A percentile compares a stretch with the other conserved stretches of the same genome.
phyloP scores from a whole-genome alignment of 192 early-diverging fungal genomes.

The Pilobolus umbonatus region DNA sequence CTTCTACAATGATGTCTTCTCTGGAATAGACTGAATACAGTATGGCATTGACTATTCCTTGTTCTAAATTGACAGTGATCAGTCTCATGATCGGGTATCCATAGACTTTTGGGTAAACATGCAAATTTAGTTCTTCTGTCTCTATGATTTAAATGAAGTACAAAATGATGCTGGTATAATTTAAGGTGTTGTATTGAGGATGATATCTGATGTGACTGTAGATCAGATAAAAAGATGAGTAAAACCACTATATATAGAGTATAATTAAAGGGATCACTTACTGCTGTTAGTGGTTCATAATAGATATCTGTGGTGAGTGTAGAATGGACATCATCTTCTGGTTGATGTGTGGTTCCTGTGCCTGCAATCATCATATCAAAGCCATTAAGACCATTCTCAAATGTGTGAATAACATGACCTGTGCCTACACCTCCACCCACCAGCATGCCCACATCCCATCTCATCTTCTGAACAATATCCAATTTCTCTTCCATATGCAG shows the following conservation, averaged over 20 bases:
- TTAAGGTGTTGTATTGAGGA: constrained; percentile 1
- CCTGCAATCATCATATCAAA: constrained; percentile 23
- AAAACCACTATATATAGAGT: neutral
- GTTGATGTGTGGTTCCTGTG: constrained; percentile 8
- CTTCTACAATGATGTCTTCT: constrained; percentile 33
- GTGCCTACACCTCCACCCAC: constrained; percentile 29
- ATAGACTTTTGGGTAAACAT: constrained; percentile 7
- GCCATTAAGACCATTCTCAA: constrained; percentile 2
- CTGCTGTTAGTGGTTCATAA: neutral
- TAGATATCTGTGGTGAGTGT: neutral
- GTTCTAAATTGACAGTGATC: constrained; percentile 25
- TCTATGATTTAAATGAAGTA: constrained; percentile 13
- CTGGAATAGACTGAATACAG: constrained; percentile 22
- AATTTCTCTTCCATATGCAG: constrained; percentile 14
- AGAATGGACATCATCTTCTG: neutral
- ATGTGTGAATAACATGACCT: constrained; percentile 23
- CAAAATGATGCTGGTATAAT: constrained; percentile 19
- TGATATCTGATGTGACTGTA: constrained; percentile 7
- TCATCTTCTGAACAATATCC: constrained; percentile 9
- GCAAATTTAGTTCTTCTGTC: constrained; percentile 15
- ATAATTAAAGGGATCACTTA: neutral
- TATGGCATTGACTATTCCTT: constrained; percentile 12
- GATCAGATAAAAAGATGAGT: constrained; percentile 5
- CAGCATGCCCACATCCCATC: constrained; percentile 23
- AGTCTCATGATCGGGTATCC: constrained; percentile 22